Conservation (phyloP, 129 eudicot species). For the Deinandra increscens region DNA sequence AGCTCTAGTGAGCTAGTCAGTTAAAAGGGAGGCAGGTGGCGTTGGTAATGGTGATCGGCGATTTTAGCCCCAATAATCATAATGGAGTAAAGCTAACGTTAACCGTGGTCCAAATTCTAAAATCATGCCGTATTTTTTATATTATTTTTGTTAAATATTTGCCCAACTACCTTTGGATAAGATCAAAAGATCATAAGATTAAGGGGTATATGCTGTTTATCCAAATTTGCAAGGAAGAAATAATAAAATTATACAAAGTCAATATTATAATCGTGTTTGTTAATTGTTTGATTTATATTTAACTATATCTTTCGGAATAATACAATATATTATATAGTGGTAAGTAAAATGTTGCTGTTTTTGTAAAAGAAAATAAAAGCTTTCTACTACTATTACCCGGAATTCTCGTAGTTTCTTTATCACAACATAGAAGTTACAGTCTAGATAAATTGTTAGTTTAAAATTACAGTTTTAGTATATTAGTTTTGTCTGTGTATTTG, state of each 20-base stretch:
- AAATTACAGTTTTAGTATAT: no score
- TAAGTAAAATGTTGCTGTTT: no score
- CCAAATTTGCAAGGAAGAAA: neutral
- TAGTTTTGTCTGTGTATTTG: no score
- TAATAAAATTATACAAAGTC: neutral
- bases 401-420: no score
- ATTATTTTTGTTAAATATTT: neutral
- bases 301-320: neutral
- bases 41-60: neutral
- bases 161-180: neutral
- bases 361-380: no score
- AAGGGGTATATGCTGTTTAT: neutral
- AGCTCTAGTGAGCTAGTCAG: no score
- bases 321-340: neutral
- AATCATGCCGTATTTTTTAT: neutral
- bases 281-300: neutral
- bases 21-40: neutral
- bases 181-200: conserved; percentile 10
- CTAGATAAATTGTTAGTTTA: no score
- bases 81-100: conserved; percentile 24
- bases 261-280: neutral
- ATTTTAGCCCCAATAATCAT: neutral
- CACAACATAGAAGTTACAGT: no score
- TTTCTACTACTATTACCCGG: no score
- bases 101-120: neutral